Evolutionary conservation across 176 grass and related monocot species (phyloP).

Genomic region (Pharus latifolius): DNA sequence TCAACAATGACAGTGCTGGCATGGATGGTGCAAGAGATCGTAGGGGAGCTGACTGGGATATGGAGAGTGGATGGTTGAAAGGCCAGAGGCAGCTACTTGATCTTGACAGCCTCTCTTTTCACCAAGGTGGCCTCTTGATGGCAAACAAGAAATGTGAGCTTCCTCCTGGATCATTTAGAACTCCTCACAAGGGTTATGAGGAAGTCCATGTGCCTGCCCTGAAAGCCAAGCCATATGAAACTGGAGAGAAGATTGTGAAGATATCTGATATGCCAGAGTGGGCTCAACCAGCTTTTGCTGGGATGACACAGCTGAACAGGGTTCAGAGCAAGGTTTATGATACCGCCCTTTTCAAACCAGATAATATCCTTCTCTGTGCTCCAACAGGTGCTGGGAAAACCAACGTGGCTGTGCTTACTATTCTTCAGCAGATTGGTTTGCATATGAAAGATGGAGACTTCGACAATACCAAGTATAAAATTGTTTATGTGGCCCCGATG

Average conservation of each 20-base stretch:
- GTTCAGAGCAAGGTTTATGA: constrained; percentile 94
- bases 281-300: constrained; percentile 62
- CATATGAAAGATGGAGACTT: constrained; percentile 71
- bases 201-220: constrained; percentile 76
- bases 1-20: constrained; percentile 48
- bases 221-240: constrained; percentile 53
- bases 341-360: constrained; percentile 65
- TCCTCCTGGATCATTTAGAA: constrained; percentile 61
- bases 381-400: constrained; percentile 98
- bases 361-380: constrained; percentile 85
- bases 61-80: constrained; percentile 79
- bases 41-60: constrained; percentile 50
- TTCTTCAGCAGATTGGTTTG: constrained; percentile 82
- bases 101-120: constrained; percentile 77
- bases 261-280: constrained; percentile 74
- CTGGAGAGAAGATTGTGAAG: constrained; percentile 76
- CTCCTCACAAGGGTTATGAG: constrained; percentile 77
- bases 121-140: constrained; percentile 89
- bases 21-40: constrained; percentile 33
- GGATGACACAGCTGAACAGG: constrained; percentile 84
- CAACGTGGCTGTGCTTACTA: constrained; percentile 84
- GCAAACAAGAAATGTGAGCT: constrained; percentile 85
- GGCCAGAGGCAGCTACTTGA: constrained; percentile 82
- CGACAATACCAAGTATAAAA: constrained; percentile 84
- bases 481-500: constrained; percentile 97